These are phyloP conservation scores for Pseudoturritis turrita DNA, from an alignment of 345 rosid species.

Conservation along the genomic window DNA sequence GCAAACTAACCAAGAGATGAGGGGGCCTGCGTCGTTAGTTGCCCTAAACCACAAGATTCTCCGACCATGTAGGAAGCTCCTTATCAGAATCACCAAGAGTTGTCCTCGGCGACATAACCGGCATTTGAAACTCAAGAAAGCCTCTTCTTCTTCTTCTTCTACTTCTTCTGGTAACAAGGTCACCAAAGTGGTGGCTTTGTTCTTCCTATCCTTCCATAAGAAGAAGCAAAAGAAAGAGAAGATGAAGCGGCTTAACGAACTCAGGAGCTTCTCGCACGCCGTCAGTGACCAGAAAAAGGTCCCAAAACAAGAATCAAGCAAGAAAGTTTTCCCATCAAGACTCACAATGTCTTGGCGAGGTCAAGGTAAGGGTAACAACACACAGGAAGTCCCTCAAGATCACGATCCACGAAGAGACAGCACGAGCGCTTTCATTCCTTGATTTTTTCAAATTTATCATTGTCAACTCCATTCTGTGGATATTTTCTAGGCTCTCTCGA, in stretches of 20 bases:
- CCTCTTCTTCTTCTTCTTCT: slow-evolving; percentile 18
- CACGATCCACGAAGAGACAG: slow-evolving; percentile 24
- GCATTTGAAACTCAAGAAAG: slow-evolving; percentile 35
- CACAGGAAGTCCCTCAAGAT: slow-evolving; percentile 15
- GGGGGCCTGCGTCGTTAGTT: slow-evolving; percentile 17
- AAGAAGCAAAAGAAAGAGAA: slow-evolving; percentile 37
- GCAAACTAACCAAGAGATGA: neutral
- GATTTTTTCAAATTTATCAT: neutral
- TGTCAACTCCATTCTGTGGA: neutral
- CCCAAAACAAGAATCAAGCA: slow-evolving; percentile 16
- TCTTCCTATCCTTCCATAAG: slow-evolving; percentile 36
- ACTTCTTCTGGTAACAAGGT: slow-evolving; percentile 24
- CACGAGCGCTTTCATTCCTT: slow-evolving; percentile 31
- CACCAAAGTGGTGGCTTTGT: slow-evolving; percentile 32
- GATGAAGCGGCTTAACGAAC: slow-evolving; percentile 35
- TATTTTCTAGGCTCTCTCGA: neutral
- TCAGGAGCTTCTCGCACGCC: slow-evolving; percentile 31
- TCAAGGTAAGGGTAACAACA: slow-evolving; percentile 24
- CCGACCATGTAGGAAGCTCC: slow-evolving; percentile 33
- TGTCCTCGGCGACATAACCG: slow-evolving; percentile 24
- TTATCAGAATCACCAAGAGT: slow-evolving; percentile 22
- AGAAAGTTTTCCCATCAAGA: slow-evolving; percentile 22
- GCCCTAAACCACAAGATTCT: slow-evolving; percentile 34
- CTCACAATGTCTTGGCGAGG: slow-evolving; percentile 32
- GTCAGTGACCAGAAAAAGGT: slow-evolving; percentile 27